Evolutionary conservation across 1,139 yeast species (phyloP).

Genomic region (Yamadazyma jaroonii): DNA sequence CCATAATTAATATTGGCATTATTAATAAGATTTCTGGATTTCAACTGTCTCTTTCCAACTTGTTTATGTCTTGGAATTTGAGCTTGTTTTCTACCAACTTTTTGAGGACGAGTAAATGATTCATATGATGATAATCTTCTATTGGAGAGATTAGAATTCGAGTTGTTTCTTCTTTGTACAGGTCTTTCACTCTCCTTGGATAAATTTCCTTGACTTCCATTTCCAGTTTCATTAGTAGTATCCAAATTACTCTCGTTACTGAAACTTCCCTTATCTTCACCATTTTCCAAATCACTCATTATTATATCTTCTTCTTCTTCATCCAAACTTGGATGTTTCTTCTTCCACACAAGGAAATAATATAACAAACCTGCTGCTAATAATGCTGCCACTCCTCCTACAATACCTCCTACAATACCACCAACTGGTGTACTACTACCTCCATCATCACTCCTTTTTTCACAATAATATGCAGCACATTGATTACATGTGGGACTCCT

Average conservation of each 20-base stretch:
- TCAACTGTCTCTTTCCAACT: slow-evolving; percentile 13
- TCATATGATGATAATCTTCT: slow-evolving; percentile 44
- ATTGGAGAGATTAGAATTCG: slow-evolving; percentile 13
- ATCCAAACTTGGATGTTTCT: slow-evolving; percentile 22
- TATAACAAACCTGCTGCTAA: slow-evolving; percentile 32
- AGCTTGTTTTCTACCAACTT: slow-evolving; percentile 14
- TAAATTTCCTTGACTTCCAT: background rate
- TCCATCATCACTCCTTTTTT: slow-evolving; percentile 14
- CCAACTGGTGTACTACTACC: slow-evolving; percentile 34
- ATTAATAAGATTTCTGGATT: slow-evolving; percentile 11
- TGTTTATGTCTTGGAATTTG: slow-evolving; percentile 11
- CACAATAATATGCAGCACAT: slow-evolving; percentile 61
- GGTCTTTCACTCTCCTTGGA: slow-evolving; percentile 8
- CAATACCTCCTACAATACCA: slow-evolving; percentile 65
- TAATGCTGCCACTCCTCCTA: slow-evolving; percentile 46
- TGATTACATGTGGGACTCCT: slow-evolving; percentile 51
- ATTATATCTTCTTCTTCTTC: slow-evolving; percentile 26
- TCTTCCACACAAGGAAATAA: slow-evolving; percentile 31
- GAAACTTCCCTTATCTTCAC: slow-evolving; percentile 18
- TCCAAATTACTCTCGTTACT: slow-evolving; percentile 13
- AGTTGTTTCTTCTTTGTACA: slow-evolving; percentile 7
- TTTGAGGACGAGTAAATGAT: slow-evolving; percentile 41
- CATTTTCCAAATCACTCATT: slow-evolving; percentile 20
- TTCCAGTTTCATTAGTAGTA: slow-evolving; percentile 1
- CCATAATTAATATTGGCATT: slow-evolving; percentile 5